These are phyloP conservation scores for Lipomyces sp. DNA, from an alignment of 805 yeast genomes.

Conservation along the genomic window DNA sequence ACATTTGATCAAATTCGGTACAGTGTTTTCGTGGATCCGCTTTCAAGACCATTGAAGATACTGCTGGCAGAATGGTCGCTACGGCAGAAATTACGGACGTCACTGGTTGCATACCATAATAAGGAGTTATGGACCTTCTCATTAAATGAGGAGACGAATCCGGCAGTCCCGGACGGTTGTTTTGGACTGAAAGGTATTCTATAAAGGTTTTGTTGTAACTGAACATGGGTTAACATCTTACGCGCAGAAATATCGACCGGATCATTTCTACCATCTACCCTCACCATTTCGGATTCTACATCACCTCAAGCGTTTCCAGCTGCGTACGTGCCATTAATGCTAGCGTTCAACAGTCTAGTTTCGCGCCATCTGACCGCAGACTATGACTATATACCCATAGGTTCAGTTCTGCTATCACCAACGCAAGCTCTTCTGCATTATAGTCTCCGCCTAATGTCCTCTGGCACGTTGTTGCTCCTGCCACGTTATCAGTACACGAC, in stretches of 20 bases:
- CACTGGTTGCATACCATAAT: constrained; percentile 27
- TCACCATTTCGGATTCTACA: constrained; percentile 23
- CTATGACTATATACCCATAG: constrained; percentile 35
- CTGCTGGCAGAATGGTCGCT: constrained; percentile 35
- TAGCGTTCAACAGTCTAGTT: constrained; percentile 29
- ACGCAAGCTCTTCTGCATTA: constrained; percentile 18
- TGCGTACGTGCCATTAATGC: constrained; percentile 34
- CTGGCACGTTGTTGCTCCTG: constrained; percentile 31
- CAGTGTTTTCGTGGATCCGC: constrained; percentile 34
- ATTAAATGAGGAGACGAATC: constrained; percentile 18
- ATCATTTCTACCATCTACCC: constrained; percentile 34
- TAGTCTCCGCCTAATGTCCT: constrained; percentile 25
- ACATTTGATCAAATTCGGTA: constrained; percentile 33
- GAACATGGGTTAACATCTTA: neutral
- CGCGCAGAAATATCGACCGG: constrained; percentile 36
- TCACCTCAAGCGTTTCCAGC: constrained; percentile 35
- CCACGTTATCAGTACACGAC: constrained; percentile 27
- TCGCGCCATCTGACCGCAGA: constrained; percentile 28
- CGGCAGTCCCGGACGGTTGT: constrained; percentile 29
- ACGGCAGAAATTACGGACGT: constrained; percentile 24
- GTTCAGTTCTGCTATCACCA: constrained; percentile 31
- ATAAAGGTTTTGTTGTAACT: neutral
- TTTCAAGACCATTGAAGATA: constrained; percentile 31
- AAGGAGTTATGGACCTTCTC: constrained; percentile 39
- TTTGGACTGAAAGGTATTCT: constrained; percentile 33